Conservation (phyloP, 2,329 filamentous ascomycete species). For the Talaromyces sp. region DNA sequence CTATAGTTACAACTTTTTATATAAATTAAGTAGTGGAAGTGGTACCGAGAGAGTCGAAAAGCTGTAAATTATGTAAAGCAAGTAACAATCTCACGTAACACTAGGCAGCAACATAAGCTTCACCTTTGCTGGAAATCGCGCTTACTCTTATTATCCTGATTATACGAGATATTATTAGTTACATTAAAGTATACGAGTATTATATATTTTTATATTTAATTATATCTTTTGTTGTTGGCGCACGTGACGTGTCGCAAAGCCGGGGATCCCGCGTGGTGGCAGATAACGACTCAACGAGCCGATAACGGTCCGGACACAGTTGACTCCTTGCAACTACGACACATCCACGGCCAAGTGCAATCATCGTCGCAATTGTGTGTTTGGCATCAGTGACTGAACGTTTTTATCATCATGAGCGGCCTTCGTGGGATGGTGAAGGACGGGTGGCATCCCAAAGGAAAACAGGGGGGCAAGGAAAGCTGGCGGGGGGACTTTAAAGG, state of each 20-base stretch:
- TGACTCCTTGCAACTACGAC: neutral
- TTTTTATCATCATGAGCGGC: slow-evolving; percentile 37
- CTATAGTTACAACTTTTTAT: no score
- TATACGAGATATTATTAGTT: no score
- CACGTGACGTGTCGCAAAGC: neutral
- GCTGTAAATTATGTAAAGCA: no score
- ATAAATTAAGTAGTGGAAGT: no score
- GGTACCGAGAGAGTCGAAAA: no score
- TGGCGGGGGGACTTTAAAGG: slow-evolving; percentile 55
- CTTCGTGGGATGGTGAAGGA: slow-evolving; percentile 46
- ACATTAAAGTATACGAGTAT: no score
- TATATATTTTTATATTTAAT: no score
- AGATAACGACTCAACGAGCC: neutral
- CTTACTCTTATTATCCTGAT: no score
- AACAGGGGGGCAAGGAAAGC: slow-evolving; percentile 50
- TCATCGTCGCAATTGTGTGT: neutral
- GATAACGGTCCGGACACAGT: neutral
- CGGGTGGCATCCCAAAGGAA: slow-evolving; percentile 53
- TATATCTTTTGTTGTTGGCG: no score
- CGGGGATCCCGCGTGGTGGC: neutral
- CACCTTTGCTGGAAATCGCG: no score
- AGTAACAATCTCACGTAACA: no score
- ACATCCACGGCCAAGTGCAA: neutral
- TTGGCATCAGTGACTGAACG: neutral
- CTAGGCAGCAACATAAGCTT: no score